Conservation (phyloP, 768 basidiomycete genomes). For the Polyporus arcularius region DNA sequence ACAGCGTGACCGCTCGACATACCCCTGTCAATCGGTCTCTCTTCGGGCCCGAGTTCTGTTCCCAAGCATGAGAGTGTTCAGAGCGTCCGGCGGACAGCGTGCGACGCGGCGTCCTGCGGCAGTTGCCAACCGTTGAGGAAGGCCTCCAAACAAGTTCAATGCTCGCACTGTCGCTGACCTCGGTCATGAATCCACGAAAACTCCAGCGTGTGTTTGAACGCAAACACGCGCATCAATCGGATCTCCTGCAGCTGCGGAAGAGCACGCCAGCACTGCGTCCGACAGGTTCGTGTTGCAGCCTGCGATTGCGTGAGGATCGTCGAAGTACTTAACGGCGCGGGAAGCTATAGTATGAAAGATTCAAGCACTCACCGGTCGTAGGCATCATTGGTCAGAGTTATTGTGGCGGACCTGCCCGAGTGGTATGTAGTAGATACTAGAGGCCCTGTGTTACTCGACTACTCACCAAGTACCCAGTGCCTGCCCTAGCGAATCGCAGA, state of each 20-base stretch:
- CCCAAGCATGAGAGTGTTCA: too few species aligned
- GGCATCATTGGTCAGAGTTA: conserved; percentile 27
- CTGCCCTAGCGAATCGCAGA: too few species aligned
- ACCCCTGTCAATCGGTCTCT: too few species aligned
- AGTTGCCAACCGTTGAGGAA: too few species aligned
- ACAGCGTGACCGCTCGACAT: too few species aligned
- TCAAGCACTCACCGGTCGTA: conserved; percentile 23
- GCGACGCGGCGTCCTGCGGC: too few species aligned
- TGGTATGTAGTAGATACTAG: background rate
- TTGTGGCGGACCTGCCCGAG: conserved; percentile 26
- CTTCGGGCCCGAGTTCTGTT: too few species aligned
- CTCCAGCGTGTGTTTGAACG: conserved; percentile 1
- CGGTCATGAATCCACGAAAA: conserved; percentile 33
- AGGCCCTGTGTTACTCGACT: too few species aligned
- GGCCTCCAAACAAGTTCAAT: too few species aligned
- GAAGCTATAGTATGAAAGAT: background rate
- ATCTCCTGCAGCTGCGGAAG: conserved; percentile 33
- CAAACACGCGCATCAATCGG: conserved; percentile 25
- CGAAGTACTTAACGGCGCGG: background rate
- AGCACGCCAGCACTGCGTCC: conserved; percentile 34
- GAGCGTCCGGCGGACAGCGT: too few species aligned
- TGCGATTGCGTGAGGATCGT: background rate
- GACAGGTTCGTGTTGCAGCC: conserved; percentile 36
- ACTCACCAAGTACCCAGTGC: too few species aligned
- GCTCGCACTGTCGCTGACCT: conserved; percentile 8